Evolutionary conservation across 345 rosid species (phyloP), one percentile per base, ranked within the genome.

Genomic region (Sonneratia caseolaris): DNA sequence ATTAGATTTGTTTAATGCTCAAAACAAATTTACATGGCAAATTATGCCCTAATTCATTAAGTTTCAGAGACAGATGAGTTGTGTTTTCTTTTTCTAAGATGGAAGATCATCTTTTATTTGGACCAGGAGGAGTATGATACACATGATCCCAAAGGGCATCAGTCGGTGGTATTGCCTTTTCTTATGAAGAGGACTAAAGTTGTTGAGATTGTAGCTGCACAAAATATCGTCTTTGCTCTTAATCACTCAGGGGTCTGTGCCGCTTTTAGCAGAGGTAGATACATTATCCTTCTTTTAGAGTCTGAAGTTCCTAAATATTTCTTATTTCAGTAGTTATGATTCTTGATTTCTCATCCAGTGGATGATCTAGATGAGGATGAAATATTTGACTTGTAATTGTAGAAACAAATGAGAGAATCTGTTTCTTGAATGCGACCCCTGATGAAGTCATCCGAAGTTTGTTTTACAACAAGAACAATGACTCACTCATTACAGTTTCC

Each of bases 201-300:
- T 35, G 88, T 91, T 32, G 99, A 95, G 88, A 95, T 95, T 70
- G 96, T 95, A 12, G 97, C 98, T 42, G 99, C 99, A 36, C 88
- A 89, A 9, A 97, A 89, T 76, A 92, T 95, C 66, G 91, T 95
- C 45, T 95, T 95, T 79, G 99, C 97, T 27, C 99, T 95, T 79
- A 92, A 94, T 9, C 98, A 92, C 74, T 95, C 97, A 27, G 98
- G 97, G 77, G 90, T 91, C 11, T 91, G 98, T 68, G 96, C 96
- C 6, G 89, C 94, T 71, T 93, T 93, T 70, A 89, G 97, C 75
- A 81, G 99, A 89, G 99, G 99, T 93, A 71, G 16, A 11, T 8
- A 59, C 67, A 38, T 27, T 3, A 55, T 72, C 69, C 15, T 18
- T 42, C 59, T 61, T 47, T 76, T 48, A 45, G n/a, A 9, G 45